Conservation (phyloP, 1,284 basidiomycete genomes). For the Marasmius fiardii region DNA sequence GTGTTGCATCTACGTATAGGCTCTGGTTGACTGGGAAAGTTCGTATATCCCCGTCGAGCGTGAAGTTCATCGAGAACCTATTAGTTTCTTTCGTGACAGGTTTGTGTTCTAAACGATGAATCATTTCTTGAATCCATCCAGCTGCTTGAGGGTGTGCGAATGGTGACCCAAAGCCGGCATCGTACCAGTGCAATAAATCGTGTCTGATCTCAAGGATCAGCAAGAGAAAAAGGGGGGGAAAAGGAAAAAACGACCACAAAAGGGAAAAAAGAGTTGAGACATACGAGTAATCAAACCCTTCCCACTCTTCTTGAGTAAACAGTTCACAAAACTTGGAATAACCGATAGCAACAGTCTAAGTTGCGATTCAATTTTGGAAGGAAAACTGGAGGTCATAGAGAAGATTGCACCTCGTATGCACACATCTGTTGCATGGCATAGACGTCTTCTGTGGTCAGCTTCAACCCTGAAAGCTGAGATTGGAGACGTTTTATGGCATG, state of each 20-base stretch:
- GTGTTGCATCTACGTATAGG: slow-evolving; percentile 84
- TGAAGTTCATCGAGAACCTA: slow-evolving; percentile 79
- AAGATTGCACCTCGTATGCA: slow-evolving; percentile 80
- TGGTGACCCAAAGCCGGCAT: slow-evolving; percentile 78
- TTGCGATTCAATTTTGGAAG: neutral
- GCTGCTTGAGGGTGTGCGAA: slow-evolving; percentile 78
- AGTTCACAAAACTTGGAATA: slow-evolving; percentile 90
- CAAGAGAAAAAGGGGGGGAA: too few relatives aligned
- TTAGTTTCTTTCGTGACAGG: slow-evolving; percentile 54
- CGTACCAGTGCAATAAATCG: slow-evolving; percentile 62
- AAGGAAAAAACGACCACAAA: neutral
- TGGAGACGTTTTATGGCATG: slow-evolving; percentile 65
- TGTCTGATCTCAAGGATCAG: too few relatives aligned
- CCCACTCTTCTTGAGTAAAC: too few relatives aligned
- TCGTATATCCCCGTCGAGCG: too few relatives aligned
- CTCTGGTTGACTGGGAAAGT: slow-evolving; percentile 80
- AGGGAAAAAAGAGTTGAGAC: slow-evolving; percentile 22
- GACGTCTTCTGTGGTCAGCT: slow-evolving; percentile 69
- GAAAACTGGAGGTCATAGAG: neutral
- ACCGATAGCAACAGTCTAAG: slow-evolving; percentile 85
- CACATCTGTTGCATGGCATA: slow-evolving; percentile 77
- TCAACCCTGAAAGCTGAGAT: slow-evolving; percentile 57
- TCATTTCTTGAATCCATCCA: slow-evolving; percentile 81
- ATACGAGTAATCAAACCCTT: slow-evolving; percentile 82
- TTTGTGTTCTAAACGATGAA: slow-evolving; percentile 76